Base-by-base conservation (phyloP, 2,329 filamentous ascomycete species). In the Arthrinium phaeospermum region DNA sequence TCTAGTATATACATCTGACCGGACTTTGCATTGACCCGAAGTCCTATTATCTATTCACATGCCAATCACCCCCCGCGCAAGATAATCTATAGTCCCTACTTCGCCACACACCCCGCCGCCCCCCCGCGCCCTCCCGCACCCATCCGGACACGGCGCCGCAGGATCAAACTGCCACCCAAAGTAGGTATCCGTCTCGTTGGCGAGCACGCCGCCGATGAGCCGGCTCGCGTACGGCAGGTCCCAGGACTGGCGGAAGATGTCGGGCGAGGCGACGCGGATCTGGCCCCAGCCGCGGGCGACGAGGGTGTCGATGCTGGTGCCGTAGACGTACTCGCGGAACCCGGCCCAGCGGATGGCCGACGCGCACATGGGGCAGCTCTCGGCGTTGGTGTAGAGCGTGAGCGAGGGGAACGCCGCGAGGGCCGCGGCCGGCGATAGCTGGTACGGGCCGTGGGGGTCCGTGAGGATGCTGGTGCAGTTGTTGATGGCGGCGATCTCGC, bases 281-380 rank as follows among this genome's bases (percentile, higher is more conserved):
- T 89, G 86, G 7, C 78, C 77, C 87, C 88, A 90, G 7, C 87
- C 87, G 49, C 82, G 78, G 47, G 82, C 78, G 16, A 86, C 78
- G 45, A 89, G 80, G 6, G 79, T 81, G 34, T 84, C 80, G 72
- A 88, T 87, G 37, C 82, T 85, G 0, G 86, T 89, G 7, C 87
- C 87, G 75, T 86, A 90, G 10, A 90, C 82, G 76, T 87, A 88
- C 78, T 89, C 88, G 49, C 80, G 82, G 80, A 90, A 89, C 0
- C 86, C 86, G 0, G 87, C 82, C 86, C 86, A 90, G 1, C 87
- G 84, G 73, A 90, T 88, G 0, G 87, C 88, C 8, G 86, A 84
- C 1, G 88, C 87, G 75, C 88, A 90, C 85, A 90, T 90, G 8
- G 87, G 85, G 77, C 88, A 90, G 72, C 84, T 86, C 78, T 90